These are phyloP conservation scores for Astrephomene gubernaculifera DNA, from an alignment of 139 green algal species.

Conservation along the genomic window DNA sequence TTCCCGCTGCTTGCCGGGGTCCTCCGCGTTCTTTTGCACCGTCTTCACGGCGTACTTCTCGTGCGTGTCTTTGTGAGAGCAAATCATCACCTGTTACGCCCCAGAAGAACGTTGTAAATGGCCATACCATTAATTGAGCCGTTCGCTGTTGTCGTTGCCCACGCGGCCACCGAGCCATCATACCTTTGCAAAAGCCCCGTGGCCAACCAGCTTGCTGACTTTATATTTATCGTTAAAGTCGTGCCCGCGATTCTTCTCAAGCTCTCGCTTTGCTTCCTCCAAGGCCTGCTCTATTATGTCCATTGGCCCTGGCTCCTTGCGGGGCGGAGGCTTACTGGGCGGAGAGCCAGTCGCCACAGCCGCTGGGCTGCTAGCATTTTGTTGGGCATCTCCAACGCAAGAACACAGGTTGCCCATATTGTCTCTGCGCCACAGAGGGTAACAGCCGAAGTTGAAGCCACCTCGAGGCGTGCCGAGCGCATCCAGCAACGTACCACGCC, in stretches of 20 bases:
- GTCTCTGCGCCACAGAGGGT: neutral
- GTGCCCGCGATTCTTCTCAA: constrained; percentile 43
- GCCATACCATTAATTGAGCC: neutral
- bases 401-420: constrained; percentile 30
- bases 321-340: constrained; percentile 12
- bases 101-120: neutral
- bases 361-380: neutral
- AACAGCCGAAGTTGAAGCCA: too few species aligned
- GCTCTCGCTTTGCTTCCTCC: constrained; percentile 51
- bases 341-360: neutral
- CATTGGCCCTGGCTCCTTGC: constrained; percentile 41
- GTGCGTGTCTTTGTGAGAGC: constrained; percentile 54
- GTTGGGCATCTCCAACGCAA: constrained; percentile 7
- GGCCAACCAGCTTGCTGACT: constrained; percentile 61
- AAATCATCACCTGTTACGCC: constrained; percentile 45
- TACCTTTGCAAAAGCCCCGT: constrained; percentile 69
- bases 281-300: constrained; percentile 53
- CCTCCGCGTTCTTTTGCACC: constrained; percentile 61
- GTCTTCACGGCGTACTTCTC: constrained; percentile 61
- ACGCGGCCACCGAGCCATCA: too few species aligned
- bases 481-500: too few species aligned
- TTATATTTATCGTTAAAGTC: constrained; percentile 52
- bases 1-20: constrained; percentile 65
- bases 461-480: too few species aligned
- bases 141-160: too few species aligned